phyloP scores from a whole-genome alignment of 2,329 filamentous ascomycete species.

The Claviceps capensis region DNA sequence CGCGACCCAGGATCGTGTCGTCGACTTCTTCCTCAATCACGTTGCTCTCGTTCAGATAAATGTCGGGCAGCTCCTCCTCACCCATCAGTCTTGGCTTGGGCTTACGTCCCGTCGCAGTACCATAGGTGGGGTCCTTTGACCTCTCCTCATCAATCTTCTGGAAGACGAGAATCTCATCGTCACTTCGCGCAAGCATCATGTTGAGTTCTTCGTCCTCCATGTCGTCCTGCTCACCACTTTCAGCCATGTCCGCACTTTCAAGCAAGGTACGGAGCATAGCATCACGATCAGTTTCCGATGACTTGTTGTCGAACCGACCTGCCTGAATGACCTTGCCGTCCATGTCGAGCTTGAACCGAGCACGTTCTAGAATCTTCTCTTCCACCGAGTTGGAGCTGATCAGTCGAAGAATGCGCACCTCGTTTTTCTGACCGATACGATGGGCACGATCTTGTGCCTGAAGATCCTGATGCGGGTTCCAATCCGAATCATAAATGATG shows the following conservation, averaged over 20 bases:
- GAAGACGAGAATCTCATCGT: constrained; percentile 66
- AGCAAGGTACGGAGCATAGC: constrained; percentile 89
- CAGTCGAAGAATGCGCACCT: constrained; percentile 87
- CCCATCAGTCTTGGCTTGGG: constrained; percentile 65
- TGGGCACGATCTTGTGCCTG: constrained; percentile 99
- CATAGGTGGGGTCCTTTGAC: constrained; percentile 52
- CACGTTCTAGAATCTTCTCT: constrained; percentile 94
- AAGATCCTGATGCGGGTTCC: constrained; percentile 98
- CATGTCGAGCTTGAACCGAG: constrained; percentile 97
- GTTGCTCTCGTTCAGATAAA: constrained; percentile 80
- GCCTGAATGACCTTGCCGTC: constrained; percentile 99
- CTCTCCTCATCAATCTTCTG: constrained; percentile 73
- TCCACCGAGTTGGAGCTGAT: constrained; percentile 97
- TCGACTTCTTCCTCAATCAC: constrained; percentile 67
- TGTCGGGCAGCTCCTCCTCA: constrained; percentile 82
- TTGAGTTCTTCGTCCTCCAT: constrained; percentile 99
- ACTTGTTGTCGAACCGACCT: constrained; percentile 99
- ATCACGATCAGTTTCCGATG: constrained; percentile 94
- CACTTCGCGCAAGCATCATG: constrained; percentile 78
- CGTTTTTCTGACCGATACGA: constrained; percentile 99
- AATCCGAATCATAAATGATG: constrained; percentile 99
- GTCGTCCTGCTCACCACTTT: constrained; percentile 70
- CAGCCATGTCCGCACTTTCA: constrained; percentile 63
- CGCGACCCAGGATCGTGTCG: constrained; percentile 65
- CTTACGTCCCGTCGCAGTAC: constrained; percentile 48